Evolutionary conservation across 306 rosid genomes (phyloP), one percentile per base, ranked within the genome.

Genomic region (Prunus mume): DNA sequence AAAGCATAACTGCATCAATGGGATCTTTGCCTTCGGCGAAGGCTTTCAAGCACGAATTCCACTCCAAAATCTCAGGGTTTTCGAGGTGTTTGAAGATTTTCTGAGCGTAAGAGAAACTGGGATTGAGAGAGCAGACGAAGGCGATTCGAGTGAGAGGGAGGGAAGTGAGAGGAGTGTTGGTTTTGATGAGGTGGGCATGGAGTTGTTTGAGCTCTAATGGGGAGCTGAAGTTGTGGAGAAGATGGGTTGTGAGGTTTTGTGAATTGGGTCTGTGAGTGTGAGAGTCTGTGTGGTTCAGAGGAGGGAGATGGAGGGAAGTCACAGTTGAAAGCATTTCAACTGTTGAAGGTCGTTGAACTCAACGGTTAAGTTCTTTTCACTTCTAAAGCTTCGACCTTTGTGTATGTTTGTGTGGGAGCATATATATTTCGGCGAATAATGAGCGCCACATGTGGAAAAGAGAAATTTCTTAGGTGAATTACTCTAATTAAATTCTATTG

Each of bases 141-240:
- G 81, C 87, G 24, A 86, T 86, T 14, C 74, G 84, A 41, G 89
- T 19, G 57, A 85, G 88, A 28, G 90, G 82, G 62, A 86, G 82
- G 78, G 81, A 57, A 1, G 86, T 60, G 45, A 88, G 84, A 50
- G 88, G 72, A 41, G 83, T 67, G 19, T 74, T 60, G 62, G 89
- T 78, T 84, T 85, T 89, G 76, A 86, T 41, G 79, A 86, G 85
- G 50, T 84, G 87, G 57, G 89, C 83, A 50, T 89, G 93, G 75
- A 84, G 64, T 74, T 89, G 90, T 79, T 83, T 86, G 80, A 89
- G 89, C 80, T 86, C 93, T 12, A 78, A 72, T 28, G 90, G 87
- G 14, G 87, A 80, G 75, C 46, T 79, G 83, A 89, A 89, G 79
- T 19, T 79, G 28, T 60, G 83, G 41, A 86, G 87, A 76, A 88